Evolutionary conservation across 2,329 filamentous ascomycete genomes (phyloP), one percentile per base, ranked within the genome.

Genomic region (Penicillium sp.): DNA sequence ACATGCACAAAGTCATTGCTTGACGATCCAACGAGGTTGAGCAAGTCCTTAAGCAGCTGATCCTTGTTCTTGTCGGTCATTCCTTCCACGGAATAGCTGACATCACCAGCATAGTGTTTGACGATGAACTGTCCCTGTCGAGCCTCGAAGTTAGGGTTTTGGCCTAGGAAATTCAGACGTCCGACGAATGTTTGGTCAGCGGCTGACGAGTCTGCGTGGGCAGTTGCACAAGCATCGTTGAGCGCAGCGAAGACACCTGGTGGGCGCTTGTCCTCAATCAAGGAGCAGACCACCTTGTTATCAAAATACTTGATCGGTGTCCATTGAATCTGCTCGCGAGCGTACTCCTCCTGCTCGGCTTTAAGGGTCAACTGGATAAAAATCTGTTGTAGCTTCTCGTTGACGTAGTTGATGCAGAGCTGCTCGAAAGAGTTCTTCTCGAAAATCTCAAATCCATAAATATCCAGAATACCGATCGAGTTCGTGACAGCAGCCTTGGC

Each of bases 31-130:
- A 96, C 89, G 38, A 99, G 80, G 68, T 90, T 93, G 52, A 97
- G 82, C 43, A 99, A 79, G 64, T 96, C 94, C 78, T 99, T 99
- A 58, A 97, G 79, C 46, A 99, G 81, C 74, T 95, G 91, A 69
- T 99, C 94, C 80, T 97, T 99, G 80, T 97, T 99, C 82, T 99
- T 99, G 74, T 99, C 94, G 0, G 94, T 99, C 79, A 99, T 99
- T 59, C 94, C 94, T 56, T 96, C 90, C 3, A 97, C 88, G 1
- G 89, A 90, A 73, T 99, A 99, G 63, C 86, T 87, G 64, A 99
- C 94, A 74, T 99, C 94, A 74, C 94, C 94, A 57, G 94, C 94
- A 71, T 99, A 99, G 75, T 99, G 94, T 79, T 97, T 97, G 76
- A 99, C 89, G 68, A 99, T 94, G 74, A 99, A 99, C 71, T 90